Conservation (phyloP, 2,329 filamentous ascomycete species). For the Penicillium sumatraense region DNA sequence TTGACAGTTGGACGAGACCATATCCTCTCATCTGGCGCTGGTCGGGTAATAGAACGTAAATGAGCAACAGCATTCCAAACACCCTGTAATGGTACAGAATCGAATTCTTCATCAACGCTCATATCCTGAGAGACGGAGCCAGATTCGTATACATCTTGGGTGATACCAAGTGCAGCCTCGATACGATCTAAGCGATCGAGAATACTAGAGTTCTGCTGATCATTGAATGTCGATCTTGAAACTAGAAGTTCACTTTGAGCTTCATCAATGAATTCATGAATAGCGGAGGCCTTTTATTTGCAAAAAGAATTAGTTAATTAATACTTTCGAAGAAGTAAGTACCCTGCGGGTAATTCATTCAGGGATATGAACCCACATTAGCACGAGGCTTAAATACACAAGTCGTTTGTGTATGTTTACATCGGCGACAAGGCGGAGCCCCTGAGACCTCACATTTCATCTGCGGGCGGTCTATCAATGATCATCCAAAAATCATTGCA, state of each 20-base stretch:
- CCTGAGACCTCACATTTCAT: slow-evolving; percentile 38
- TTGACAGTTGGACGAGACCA: slow-evolving; percentile 32
- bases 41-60: slow-evolving; percentile 27
- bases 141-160: slow-evolving; percentile 8
- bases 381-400: slow-evolving; percentile 37
- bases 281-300: slow-evolving; percentile 29
- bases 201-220: slow-evolving; percentile 26
- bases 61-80: slow-evolving; percentile 29
- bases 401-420: slow-evolving; percentile 25
- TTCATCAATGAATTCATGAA: slow-evolving; percentile 24
- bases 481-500: not conserved
- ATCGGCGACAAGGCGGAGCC: slow-evolving; percentile 34
- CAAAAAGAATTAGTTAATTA: not conserved
- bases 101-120: slow-evolving; percentile 19
- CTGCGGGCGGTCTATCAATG: slow-evolving; percentile 10
- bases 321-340: not conserved
- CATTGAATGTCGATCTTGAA: slow-evolving; percentile 8
- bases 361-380: slow-evolving; percentile 25
- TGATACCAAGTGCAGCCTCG: slow-evolving; percentile 29
- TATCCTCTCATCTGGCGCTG: slow-evolving; percentile 22
- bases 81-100: slow-evolving; percentile 16
- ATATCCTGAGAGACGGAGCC: slow-evolving; percentile 5
- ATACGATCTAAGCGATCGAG: slow-evolving; percentile 31
- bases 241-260: slow-evolving; percentile 9
- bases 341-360: not conserved